Evolutionary conservation across 2,329 filamentous ascomycete genomes (phyloP), one percentile per base, ranked within the genome.

Genomic region (Sporothrix brasiliensis): DNA sequence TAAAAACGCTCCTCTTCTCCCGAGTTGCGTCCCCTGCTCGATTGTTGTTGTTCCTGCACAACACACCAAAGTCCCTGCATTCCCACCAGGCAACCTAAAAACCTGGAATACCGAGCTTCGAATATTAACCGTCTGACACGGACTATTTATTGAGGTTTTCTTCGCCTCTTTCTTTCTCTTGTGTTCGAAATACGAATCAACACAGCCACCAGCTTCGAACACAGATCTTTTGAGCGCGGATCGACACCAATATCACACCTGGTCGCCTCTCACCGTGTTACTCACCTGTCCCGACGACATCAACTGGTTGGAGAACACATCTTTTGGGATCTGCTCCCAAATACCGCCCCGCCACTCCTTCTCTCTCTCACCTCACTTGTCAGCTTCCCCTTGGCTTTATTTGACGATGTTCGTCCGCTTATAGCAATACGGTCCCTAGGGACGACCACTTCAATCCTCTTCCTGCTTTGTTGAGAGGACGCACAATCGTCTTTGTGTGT

Each of bases 391-490:
- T 60, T 50, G 49, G 16, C 24, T 61, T 39, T 34, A 21, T 39
- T 54, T 67, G 71, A 79, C 75, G 39, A 79, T 79, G 77, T 69
- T 69, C 67, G 70, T 72, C 67, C 54, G 50, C 68, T 79, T 79
- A 79, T 79, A 79, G 74, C 77, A 74, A 69, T 68, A 76, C 80
- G 75, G 81, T 83, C 81, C 82, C 77, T 79, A 82, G 81, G 82
- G 81, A 83, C 81, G 79, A 79, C 73, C 71, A 52, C 47, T 66
- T 71, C 70, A 60, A 73, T 65, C 65, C 67, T 65, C 54, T 72
- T 69, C 47, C 27, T n/a, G 47, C 47, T 67, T 70, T 47, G 39
- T 66, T 27, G n/a, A 30, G 39, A 10, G 24, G 19, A 50, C 63
- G 47, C 63, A 66, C 63, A 66, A 66, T 66, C 19, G 27, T 39